These are phyloP conservation scores for Naganishia cerealis DNA, from an alignment of 1,284 basidiomycete species.

Conservation along the genomic window DNA sequence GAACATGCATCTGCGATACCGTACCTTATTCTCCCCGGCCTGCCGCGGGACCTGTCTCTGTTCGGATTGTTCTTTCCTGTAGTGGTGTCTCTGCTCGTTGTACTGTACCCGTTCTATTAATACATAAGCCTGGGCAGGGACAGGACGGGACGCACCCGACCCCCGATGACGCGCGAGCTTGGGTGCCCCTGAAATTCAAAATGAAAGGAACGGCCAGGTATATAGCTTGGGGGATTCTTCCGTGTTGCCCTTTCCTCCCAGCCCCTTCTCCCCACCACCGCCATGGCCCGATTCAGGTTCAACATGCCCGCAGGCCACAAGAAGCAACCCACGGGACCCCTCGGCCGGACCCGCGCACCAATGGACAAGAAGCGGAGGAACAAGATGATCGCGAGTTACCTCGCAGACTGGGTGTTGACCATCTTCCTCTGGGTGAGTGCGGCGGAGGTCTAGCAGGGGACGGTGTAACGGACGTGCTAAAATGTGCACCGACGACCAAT, in stretches of 20 bases:
- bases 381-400: conserved; percentile 46
- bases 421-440: conserved; percentile 50
- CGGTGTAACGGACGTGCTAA: too few relatives aligned
- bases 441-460: too few relatives aligned
- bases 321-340: conserved; percentile 6
- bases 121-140: too few relatives aligned
- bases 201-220: not conserved
- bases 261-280: not conserved
- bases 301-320: conserved; percentile 21
- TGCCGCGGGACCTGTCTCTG: not conserved
- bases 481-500: too few relatives aligned
- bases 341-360: not conserved
- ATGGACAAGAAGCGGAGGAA: conserved; percentile 23
- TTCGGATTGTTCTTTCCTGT: not conserved
- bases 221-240: too few relatives aligned
- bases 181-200: not conserved
- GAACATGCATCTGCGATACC: not conserved
- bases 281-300: conserved; percentile 1
- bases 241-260: too few relatives aligned
- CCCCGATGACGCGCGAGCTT: not conserved
- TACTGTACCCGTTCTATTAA: conserved; percentile 5
- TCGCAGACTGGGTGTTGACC: conserved; percentile 52
- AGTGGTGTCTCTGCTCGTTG: conserved; percentile 1
- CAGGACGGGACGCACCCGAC: too few relatives aligned
- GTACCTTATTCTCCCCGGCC: not conserved